Evolutionary conservation across 2,329 filamentous ascomycete species (phyloP).

Genomic region (Cryphonectria carpinicola): DNA sequence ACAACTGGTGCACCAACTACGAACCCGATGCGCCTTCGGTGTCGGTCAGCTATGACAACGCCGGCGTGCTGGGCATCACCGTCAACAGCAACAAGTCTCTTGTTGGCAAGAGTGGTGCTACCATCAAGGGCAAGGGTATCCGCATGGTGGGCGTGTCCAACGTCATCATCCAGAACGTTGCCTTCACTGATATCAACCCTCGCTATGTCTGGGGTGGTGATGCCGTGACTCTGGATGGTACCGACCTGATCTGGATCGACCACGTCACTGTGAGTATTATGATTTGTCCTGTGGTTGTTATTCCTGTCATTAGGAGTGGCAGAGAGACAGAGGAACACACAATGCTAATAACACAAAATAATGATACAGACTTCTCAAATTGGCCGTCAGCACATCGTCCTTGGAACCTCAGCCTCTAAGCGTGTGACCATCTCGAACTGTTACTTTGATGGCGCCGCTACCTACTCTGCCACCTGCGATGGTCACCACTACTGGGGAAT

Average conservation of each 20-base stretch:
- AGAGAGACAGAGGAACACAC: no score
- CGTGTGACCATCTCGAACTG: slow-evolving; percentile 64
- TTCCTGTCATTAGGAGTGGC: background rate
- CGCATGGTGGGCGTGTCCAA: slow-evolving; percentile 54
- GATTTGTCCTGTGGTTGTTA: background rate
- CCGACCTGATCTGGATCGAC: slow-evolving; percentile 32
- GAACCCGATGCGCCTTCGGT: slow-evolving; percentile 51
- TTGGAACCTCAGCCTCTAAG: slow-evolving; percentile 36
- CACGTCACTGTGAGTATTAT: slow-evolving; percentile 20
- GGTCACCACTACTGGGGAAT: slow-evolving; percentile 64
- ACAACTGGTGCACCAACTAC: slow-evolving; percentile 64
- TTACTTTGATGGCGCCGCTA: slow-evolving; percentile 59
- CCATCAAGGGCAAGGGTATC: slow-evolving; percentile 63
- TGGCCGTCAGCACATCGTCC: slow-evolving; percentile 56
- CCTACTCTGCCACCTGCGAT: slow-evolving; percentile 63
- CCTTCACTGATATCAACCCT: slow-evolving; percentile 59
- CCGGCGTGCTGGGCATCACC: slow-evolving; percentile 53
- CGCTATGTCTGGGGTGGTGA: slow-evolving; percentile 64
- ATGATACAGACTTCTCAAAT: slow-evolving; percentile 59
- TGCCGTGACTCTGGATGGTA: slow-evolving; percentile 55
- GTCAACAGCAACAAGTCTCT: slow-evolving; percentile 62
- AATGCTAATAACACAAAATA: background rate
- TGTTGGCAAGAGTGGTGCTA: slow-evolving; percentile 53
- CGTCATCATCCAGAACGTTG: slow-evolving; percentile 64
- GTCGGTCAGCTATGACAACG: slow-evolving; percentile 54